Percentiles rank a stretch among this genome's conserved stretches.
Conservation (phyloP, 2,329 filamentous ascomycete species). For the Aspergillus alliaceus region DNA sequence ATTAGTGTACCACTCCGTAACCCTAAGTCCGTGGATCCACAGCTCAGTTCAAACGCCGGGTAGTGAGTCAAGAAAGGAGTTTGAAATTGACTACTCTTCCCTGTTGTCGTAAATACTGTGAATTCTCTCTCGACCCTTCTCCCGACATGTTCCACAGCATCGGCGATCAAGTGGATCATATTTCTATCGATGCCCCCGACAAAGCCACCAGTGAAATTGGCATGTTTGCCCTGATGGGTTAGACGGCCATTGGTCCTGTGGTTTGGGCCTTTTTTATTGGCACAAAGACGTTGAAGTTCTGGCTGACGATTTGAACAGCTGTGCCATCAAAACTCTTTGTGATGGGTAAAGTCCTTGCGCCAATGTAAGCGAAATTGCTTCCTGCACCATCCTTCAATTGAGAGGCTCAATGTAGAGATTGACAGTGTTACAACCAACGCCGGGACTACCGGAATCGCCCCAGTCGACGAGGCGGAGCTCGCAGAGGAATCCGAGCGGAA, state of each 20-base stretch:
- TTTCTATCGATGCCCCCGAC: background rate
- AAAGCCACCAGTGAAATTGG: conserved; percentile 13
- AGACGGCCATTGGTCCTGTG: background rate
- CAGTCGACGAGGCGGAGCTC: conserved; percentile 25
- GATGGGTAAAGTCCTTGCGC: conserved; percentile 23
- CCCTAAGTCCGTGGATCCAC: background rate
- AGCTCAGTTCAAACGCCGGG: background rate
- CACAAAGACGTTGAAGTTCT: too few relatives aligned
- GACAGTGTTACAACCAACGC: conserved; percentile 17
- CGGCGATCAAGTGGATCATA: background rate
- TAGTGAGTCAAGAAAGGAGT: background rate
- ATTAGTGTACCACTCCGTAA: background rate
- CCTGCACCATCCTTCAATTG: background rate
- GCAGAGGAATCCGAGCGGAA: conserved; percentile 18
- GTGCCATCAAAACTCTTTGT: conserved; percentile 25
- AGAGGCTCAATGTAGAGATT: background rate
- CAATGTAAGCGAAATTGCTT: conserved; percentile 15
- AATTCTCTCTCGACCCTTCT: too few relatives aligned
- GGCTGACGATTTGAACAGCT: conserved; percentile 12
- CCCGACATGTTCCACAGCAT: too few relatives aligned
- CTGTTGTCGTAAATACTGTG: too few relatives aligned
- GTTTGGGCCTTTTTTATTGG: background rate
- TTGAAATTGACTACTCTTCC: too few relatives aligned
- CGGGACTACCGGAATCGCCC: conserved; percentile 9
- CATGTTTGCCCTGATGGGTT: conserved; percentile 19